Evolutionary conservation across 2,329 filamentous ascomycete genomes (phyloP).

Genomic region (Claviceps maximensis): DNA sequence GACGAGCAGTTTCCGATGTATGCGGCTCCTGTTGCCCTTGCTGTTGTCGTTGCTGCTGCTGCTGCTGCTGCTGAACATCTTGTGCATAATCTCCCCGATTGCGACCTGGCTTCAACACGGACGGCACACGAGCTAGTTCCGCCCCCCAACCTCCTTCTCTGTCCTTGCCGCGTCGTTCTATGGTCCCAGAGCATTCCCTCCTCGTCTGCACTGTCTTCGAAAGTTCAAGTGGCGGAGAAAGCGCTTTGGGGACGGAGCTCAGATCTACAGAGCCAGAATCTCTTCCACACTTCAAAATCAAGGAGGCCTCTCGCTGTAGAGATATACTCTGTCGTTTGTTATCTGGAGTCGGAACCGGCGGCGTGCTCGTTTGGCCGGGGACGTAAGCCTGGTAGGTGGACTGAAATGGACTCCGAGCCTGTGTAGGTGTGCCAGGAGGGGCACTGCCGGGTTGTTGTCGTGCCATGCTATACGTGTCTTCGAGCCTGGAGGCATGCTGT

Average conservation of each 20-base stretch:
- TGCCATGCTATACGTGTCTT: conserved; percentile 7
- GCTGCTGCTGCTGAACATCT: not conserved
- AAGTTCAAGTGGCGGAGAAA: conserved; percentile 11
- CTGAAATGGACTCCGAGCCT: not conserved
- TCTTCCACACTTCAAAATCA: conserved; percentile 13
- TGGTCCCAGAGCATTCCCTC: not conserved
- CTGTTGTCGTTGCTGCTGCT: not conserved
- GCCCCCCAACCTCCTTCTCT: not conserved
- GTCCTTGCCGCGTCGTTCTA: not conserved
- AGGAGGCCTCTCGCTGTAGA: conserved; percentile 14
- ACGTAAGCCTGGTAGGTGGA: conserved; percentile 8
- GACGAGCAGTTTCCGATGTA: no score
- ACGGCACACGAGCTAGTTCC: conserved; percentile 3
- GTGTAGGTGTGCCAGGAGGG: not conserved
- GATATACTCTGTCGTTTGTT: conserved; percentile 9
- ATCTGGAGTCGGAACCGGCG: not conserved
- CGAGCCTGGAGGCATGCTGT: not conserved
- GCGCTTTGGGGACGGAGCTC: conserved; percentile 10
- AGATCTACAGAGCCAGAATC: conserved; percentile 10
- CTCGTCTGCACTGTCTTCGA: not conserved
- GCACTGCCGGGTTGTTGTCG: conserved; percentile 6
- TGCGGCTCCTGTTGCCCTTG: no score
- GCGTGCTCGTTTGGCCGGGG: conserved; percentile 3
- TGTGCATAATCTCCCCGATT: not conserved
- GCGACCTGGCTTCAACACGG: conserved; percentile 6